A percentile compares a stretch with the other conserved stretches of the same genome.
Conservation (phyloP, 1,284 basidiomycete species). For the Ganoderma resinaceum region DNA sequence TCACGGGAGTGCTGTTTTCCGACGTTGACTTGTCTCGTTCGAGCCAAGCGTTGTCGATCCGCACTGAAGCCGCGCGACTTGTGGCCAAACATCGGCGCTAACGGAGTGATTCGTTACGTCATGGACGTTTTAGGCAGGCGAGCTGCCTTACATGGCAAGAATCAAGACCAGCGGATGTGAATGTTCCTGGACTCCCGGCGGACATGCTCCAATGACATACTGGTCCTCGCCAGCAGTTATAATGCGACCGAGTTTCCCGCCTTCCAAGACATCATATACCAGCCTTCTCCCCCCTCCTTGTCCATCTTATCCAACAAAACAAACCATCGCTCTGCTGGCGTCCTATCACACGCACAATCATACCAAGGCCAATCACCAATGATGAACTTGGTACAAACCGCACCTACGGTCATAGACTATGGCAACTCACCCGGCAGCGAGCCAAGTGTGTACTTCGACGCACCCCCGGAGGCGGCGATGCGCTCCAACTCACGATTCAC, state of each 20-base stretch:
- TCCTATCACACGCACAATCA: not conserved
- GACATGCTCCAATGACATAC: conserved; percentile 30
- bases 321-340: not conserved
- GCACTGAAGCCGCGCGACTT: conserved; percentile 3
- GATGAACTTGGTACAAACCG: conserved; percentile 4
- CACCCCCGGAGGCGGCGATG: conserved; percentile 41
- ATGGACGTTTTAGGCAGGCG: conserved; percentile 25
- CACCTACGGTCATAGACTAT: conserved; percentile 24
- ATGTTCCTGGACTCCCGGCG: not conserved
- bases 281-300: no score
- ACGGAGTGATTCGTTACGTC: conserved; percentile 10
- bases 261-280: not conserved
- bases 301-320: not conserved
- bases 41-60: conserved; percentile 1
- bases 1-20: not conserved
- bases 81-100: not conserved
- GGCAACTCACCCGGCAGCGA: conserved; percentile 38
- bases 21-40: not conserved
- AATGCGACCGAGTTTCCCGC: not conserved
- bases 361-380: not conserved
- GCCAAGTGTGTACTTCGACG: conserved; percentile 49
- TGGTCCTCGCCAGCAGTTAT: not conserved
- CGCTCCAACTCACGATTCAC: conserved; percentile 12
- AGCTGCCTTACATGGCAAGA: conserved; percentile 18
- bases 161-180: not conserved